phyloP scores from a whole-genome alignment of 306 rosid genomes.

The Dalbergia cultrata region DNA sequence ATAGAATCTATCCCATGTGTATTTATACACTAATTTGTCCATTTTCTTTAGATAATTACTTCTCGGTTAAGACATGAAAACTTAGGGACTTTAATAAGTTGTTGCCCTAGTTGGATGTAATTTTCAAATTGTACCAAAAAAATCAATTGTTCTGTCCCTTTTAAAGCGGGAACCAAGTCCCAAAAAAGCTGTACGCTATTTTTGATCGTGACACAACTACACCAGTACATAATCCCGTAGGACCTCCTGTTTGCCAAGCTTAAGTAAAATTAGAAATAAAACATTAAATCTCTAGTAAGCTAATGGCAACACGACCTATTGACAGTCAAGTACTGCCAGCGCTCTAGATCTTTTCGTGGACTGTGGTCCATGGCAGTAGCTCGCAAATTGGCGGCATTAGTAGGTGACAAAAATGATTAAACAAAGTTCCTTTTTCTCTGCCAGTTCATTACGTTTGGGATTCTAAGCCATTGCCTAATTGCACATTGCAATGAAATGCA shows the following conservation, averaged over 20 bases:
- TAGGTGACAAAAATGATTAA: constrained; percentile 27
- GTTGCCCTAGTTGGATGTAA: not conserved
- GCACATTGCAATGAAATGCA: not conserved
- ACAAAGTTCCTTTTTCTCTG: not conserved
- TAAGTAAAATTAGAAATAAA: not conserved
- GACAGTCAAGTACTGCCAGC: not conserved
- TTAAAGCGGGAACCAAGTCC: constrained; percentile 16
- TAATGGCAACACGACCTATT: not conserved
- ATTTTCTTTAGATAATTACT: not conserved
- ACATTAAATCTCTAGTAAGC: not conserved
- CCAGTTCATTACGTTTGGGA: not conserved
- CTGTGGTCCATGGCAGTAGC: not conserved
- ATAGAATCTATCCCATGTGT: too few relatives aligned
- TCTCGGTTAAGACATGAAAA: not conserved
- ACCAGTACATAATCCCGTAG: constrained; percentile 1
- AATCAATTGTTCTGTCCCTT: not conserved
- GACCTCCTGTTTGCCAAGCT: constrained; percentile 18
- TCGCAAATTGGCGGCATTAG: constrained; percentile 10
- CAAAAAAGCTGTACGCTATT: not conserved
- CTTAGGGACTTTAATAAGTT: not conserved
- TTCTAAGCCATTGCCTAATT: not conserved
- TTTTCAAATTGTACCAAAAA: not conserved
- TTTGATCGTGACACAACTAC: not conserved
- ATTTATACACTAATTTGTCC: too few relatives aligned
- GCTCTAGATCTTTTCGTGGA: not conserved